These are phyloP conservation scores for Pilobolus umbonatus DNA, from an alignment of 192 early-diverging fungal genomes.

Conservation along the genomic window DNA sequence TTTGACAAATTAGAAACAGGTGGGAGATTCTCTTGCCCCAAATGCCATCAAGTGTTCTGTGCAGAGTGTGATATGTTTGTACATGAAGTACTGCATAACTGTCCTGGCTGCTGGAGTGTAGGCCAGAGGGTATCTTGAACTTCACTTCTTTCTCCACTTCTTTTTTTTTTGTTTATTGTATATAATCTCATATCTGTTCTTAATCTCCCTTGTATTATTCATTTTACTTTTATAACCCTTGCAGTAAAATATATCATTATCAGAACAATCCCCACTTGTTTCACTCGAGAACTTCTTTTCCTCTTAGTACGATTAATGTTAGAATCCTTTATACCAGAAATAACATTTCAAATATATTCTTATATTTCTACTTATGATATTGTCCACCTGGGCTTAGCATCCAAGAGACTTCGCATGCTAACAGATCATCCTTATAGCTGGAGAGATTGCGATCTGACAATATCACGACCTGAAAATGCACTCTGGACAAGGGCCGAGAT, in stretches of 20 bases:
- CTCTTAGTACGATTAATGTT: constrained; percentile 3
- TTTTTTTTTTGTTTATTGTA: neutral
- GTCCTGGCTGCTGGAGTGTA: constrained; percentile 61
- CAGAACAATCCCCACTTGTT: neutral
- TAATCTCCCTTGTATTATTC: neutral
- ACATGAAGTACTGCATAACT: constrained; percentile 91
- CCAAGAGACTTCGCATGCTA: neutral
- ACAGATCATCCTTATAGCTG: constrained; percentile 7
- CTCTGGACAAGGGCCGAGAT: neutral
- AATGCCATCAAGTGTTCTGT: constrained; percentile 78
- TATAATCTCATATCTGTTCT: neutral
- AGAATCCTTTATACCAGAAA: constrained; percentile 7
- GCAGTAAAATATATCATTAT: constrained; percentile 14
- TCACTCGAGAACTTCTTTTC: neutral
- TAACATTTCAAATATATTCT: constrained; percentile 3
- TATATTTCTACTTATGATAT: constrained; percentile 8
- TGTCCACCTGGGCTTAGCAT: neutral
- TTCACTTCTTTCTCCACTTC: neutral
- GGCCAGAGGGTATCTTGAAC: neutral
- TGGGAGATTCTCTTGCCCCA: constrained; percentile 63
- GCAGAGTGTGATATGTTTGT: constrained; percentile 90
- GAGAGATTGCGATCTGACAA: neutral
- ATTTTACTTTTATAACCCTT: neutral
- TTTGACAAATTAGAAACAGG: constrained; percentile 37
- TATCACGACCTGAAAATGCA: neutral